Evolutionary conservation across 176 grass and related monocot genomes (phyloP).

Genomic region (Carex pumila): DNA sequence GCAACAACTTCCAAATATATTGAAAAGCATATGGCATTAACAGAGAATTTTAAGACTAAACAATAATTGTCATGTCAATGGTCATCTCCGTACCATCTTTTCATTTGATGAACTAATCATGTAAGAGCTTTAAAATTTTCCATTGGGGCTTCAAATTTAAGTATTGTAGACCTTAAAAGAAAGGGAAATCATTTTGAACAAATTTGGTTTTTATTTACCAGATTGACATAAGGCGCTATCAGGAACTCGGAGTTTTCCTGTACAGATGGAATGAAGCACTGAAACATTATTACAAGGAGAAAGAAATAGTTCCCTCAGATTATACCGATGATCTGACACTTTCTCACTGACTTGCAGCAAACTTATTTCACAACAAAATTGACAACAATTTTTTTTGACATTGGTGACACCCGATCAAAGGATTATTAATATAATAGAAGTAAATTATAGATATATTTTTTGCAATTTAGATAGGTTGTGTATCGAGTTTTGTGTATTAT

Average conservation of each 20-base stretch:
- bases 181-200: neutral
- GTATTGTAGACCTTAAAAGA: neutral
- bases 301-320: neutral
- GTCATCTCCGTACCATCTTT: neutral
- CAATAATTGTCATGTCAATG: neutral
- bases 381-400: neutral
- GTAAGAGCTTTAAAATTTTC: neutral
- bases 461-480: neutral
- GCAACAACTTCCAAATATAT: neutral
- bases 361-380: neutral
- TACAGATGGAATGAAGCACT: conserved; percentile 17
- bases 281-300: neutral
- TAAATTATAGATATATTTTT: neutral
- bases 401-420: neutral
- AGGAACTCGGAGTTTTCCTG: conserved; percentile 1
- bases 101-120: neutral
- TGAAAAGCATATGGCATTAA: neutral
- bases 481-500: neutral
- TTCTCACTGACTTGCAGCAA: neutral
- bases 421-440: neutral
- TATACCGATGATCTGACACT: neutral
- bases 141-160: neutral
- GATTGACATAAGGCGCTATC: conserved; percentile 4
- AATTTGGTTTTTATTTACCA: neutral
- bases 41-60: neutral